These are phyloP conservation scores for Apium graveolens DNA, from an alignment of 129 eudicot species.

Conservation along the genomic window DNA sequence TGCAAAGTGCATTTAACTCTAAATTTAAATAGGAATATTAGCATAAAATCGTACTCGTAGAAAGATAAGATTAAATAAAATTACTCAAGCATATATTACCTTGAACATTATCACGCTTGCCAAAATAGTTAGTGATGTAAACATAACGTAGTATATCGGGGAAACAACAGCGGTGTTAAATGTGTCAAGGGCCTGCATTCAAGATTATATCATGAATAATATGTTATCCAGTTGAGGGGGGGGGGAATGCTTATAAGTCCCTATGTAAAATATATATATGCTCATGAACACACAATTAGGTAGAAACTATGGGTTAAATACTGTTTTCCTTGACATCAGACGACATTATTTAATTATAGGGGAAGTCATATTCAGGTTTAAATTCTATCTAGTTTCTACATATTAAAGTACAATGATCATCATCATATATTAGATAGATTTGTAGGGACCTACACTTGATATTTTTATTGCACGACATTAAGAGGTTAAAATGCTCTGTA, in stretches of 20 bases:
- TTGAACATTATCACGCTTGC: constrained; percentile 97
- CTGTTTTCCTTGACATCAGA: neutral
- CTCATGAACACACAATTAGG: neutral
- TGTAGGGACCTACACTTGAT: neutral
- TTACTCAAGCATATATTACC: constrained; percentile 36
- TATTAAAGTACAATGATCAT: neutral
- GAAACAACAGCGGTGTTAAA: constrained; percentile 94
- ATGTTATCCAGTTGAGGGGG: neutral
- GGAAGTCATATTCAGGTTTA: neutral
- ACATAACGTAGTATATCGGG: constrained; percentile 92
- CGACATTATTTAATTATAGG: neutral
- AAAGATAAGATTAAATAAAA: neutral
- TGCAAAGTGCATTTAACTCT: too few relatives aligned
- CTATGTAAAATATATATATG: neutral
- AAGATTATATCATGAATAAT: constrained; percentile 7
- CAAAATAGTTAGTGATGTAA: constrained; percentile 76
- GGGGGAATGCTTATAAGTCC: neutral
- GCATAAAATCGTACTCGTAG: neutral
- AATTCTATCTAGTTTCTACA: neutral
- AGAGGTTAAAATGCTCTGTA: neutral
- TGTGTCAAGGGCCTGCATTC: constrained; percentile 89
- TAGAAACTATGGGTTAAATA: neutral
- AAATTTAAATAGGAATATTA: neutral
- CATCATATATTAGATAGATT: neutral
- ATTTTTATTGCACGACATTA: too few relatives aligned